Percentiles rank a stretch among this genome's conserved stretches.
These are phyloP conservation scores for Friedmanniomyces endolithicus DNA, from an alignment of 495 filamentous ascomycete species.

Conservation along the genomic window DNA sequence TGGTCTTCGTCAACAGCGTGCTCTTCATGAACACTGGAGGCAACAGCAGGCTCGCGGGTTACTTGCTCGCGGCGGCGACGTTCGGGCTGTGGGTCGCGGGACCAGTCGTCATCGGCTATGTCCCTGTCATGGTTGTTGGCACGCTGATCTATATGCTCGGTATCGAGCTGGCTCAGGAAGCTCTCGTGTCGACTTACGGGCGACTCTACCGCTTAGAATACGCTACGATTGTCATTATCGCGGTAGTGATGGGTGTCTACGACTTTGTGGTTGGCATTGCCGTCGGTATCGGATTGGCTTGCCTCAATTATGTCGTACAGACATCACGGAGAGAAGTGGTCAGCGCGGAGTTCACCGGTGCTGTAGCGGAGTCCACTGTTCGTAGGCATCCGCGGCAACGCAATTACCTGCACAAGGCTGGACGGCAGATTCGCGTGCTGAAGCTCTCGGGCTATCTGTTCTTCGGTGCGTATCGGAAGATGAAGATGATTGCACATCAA, in stretches of 20 bases:
- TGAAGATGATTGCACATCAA: too few species aligned
- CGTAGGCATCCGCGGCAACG: conserved; percentile 81
- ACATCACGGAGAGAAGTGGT: conserved; percentile 80
- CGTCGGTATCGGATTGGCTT: conserved; percentile 81
- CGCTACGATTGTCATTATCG: conserved; percentile 80
- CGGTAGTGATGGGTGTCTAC: conserved; percentile 88
- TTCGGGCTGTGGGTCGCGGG: conserved; percentile 71
- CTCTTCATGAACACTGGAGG: conserved; percentile 88
- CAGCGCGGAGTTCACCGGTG: conserved; percentile 72
- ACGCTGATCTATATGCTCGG: conserved; percentile 87
- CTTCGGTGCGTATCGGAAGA: conserved; percentile 7
- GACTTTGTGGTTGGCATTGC: conserved; percentile 93
- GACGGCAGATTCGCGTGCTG: conserved; percentile 73
- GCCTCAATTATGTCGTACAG: conserved; percentile 79
- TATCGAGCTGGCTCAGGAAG: conserved; percentile 78
- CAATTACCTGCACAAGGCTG: conserved; percentile 70
- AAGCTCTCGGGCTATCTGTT: conserved; percentile 89
- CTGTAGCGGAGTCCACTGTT: conserved; percentile 80
- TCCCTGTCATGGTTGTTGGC: conserved; percentile 93
- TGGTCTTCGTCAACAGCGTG: conserved; percentile 93
- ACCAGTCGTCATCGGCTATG: conserved; percentile 77
- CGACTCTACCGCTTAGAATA: conserved; percentile 80
- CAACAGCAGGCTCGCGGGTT: conserved; percentile 68
- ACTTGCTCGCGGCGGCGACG: conserved; percentile 74
- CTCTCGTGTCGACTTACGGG: conserved; percentile 74